Base-by-base conservation (phyloP, 1,139 yeast species). In the Citeromyces hawaiiensis region DNA sequence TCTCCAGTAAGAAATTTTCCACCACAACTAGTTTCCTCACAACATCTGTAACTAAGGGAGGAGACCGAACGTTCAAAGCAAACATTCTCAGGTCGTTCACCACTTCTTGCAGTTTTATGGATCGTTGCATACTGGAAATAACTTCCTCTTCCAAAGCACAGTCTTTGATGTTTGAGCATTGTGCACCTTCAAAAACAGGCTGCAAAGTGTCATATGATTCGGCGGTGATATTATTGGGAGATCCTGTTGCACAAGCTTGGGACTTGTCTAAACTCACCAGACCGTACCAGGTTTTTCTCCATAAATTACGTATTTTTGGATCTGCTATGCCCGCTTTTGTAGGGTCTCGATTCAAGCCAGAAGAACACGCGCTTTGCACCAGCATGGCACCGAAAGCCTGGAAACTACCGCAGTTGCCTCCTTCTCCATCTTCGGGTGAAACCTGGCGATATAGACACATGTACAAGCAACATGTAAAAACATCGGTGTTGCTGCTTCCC, bases 281-380 rank as follows among this genome's bases (percentile, higher is more conserved):
- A 11, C 48, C 21, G 4, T 45, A 39, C 7, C 36, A 27, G 2
- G 43, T 37, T 23, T 23, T 35, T 47, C 48, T n/a, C 49, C 16
- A 33, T 41, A 47, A 11, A 30, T 40, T 10, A 40, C 38, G 10
- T 44, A 38, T 3, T 38, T 37, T 29, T 29, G 34, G n/a, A 44
- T 46, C 21, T 43, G 43, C 29, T 35, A 23, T 11, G 3, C 27
- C 27, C 11, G 27, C 27, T 23, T 48, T 60, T 21, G 50, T 54
- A 3, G 72, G 76, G 44, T 74, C 80, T 38, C 77, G 56, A 52
- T 75, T 69, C 23, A 76, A 48, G 0, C 80, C 79, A 37, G 72
- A 55, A 0, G 72, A 60, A 36, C 61, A 59, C 0, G 72, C 78
- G 11, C 27, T 23, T 7, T 23, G 27, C 27, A 23, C 27, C 27